Percentiles rank a stretch among this genome's conserved stretches.
phyloP scores from a whole-genome alignment of 805 yeast species.

The Ogataea naganishii region DNA sequence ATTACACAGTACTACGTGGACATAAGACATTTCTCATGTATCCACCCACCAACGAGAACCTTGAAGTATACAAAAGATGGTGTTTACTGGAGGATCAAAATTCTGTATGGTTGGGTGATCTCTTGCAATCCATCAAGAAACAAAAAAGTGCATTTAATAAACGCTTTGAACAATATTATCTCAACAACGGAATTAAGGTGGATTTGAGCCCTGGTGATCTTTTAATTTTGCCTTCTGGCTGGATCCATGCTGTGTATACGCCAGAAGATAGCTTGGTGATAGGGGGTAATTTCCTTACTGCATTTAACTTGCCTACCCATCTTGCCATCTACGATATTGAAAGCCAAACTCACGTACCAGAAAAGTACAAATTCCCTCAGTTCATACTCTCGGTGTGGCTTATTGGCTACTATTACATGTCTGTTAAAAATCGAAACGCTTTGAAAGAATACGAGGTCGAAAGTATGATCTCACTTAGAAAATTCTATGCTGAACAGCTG shows the following conservation, averaged over 20 bases:
- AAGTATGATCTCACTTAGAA: constrained; percentile 11
- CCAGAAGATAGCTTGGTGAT: constrained; percentile 73
- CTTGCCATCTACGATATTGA: constrained; percentile 56
- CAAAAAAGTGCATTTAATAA: constrained; percentile 1
- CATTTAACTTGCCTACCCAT: constrained; percentile 55
- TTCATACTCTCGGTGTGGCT: constrained; percentile 67
- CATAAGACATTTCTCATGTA: constrained; percentile 63
- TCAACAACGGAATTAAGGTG: constrained; percentile 27
- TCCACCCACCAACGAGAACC: constrained; percentile 65
- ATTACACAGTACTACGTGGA: constrained; percentile 76
- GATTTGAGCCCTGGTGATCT: constrained; percentile 53
- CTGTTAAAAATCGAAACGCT: constrained; percentile 5
- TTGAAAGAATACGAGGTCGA: constrained; percentile 10
- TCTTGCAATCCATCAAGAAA: constrained; percentile 17
- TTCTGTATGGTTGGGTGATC: constrained; percentile 55
- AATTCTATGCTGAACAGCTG: constrained; percentile 17
- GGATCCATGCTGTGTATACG: constrained; percentile 88
- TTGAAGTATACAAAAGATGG: constrained; percentile 63
- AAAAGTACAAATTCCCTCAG: constrained; percentile 69
- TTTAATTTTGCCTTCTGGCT: constrained; percentile 80
- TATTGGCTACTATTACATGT: constrained; percentile 37
- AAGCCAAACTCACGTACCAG: constrained; percentile 59
- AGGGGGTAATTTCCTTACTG: constrained; percentile 81
- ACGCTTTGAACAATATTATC: constrained; percentile 14
- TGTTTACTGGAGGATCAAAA: constrained; percentile 57